phyloP scores from a whole-genome alignment of 345 rosid species.

The Hibiscus syriacus region DNA sequence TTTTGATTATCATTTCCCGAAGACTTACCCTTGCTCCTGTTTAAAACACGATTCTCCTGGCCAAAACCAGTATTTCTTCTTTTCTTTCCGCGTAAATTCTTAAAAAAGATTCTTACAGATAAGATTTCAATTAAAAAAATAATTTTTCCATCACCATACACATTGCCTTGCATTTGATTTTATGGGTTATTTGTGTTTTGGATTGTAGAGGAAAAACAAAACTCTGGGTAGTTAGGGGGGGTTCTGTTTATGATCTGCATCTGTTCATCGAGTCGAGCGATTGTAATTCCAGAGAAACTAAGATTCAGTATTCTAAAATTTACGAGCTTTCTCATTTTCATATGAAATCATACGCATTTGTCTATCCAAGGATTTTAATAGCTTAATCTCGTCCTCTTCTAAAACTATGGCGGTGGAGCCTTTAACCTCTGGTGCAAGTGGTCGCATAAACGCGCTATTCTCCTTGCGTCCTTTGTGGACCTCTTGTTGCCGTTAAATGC shows the following conservation, averaged over 20 bases:
- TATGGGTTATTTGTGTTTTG: not conserved
- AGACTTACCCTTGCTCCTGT: too few relatives aligned
- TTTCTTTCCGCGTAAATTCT: too few relatives aligned
- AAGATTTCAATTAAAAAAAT: too few relatives aligned
- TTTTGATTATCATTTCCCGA: too few relatives aligned
- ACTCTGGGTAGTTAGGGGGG: not conserved
- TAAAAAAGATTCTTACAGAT: too few relatives aligned
- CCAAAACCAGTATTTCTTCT: too few relatives aligned
- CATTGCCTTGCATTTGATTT: not conserved
- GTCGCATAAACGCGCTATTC: constrained; percentile 64
- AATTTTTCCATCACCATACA: too few relatives aligned
- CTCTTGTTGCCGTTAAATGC: constrained; percentile 37
- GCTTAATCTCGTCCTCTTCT: constrained; percentile 8
- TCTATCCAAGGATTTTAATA: constrained; percentile 2
- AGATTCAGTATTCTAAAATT: constrained; percentile 2
- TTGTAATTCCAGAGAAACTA: constrained; percentile 13
- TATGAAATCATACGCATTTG: not conserved
- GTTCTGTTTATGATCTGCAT: not conserved
- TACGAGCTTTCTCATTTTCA: not conserved
- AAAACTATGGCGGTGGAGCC: constrained; percentile 37
- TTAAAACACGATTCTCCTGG: too few relatives aligned
- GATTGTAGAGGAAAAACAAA: not conserved
- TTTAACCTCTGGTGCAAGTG: constrained; percentile 87
- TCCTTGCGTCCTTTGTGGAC: constrained; percentile 41
- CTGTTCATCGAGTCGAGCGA: constrained; percentile 23